These are phyloP conservation scores for Cyberlindnera maclurae DNA, from an alignment of 805 yeast species.

Conservation along the genomic window DNA sequence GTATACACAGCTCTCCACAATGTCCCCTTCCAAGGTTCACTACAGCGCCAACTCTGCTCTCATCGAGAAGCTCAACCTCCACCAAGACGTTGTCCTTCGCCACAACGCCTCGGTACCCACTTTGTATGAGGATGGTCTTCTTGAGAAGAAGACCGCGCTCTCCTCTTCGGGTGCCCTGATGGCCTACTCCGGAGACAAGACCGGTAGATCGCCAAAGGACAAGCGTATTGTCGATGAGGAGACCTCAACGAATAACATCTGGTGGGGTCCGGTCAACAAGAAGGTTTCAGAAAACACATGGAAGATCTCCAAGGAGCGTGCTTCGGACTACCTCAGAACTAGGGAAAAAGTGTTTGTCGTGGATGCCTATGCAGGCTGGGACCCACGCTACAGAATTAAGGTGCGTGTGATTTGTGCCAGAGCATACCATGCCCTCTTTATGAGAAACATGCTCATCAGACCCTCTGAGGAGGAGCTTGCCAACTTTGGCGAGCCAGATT, in stretches of 20 bases:
- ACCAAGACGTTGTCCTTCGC: slow-evolving; percentile 59
- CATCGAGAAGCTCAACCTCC: slow-evolving; percentile 36
- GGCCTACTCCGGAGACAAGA: slow-evolving; percentile 92
- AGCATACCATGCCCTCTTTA: slow-evolving; percentile 96
- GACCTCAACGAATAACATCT: slow-evolving; percentile 71
- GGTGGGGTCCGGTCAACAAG: slow-evolving; percentile 99
- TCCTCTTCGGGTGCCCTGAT: slow-evolving; percentile 90
- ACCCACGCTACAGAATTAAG: slow-evolving; percentile 93
- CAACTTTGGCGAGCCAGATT: slow-evolving; percentile 94
- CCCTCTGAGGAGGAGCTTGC: slow-evolving; percentile 87
- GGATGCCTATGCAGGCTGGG: slow-evolving; percentile 99
- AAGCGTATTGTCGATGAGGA: slow-evolving; percentile 96
- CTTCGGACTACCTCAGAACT: slow-evolving; percentile 92
- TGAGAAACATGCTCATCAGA: slow-evolving; percentile 96
- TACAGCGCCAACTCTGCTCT: slow-evolving; percentile 16
- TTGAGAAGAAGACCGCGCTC: slow-evolving; percentile 86
- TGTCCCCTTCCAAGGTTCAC: slow-evolving; percentile 23
- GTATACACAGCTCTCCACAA: slow-evolving; percentile 1
- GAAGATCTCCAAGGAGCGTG: slow-evolving; percentile 93
- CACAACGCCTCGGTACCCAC: slow-evolving; percentile 93
- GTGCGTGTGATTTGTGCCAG: slow-evolving; percentile 95
- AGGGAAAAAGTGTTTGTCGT: slow-evolving; percentile 90
- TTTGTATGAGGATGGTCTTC: slow-evolving; percentile 88
- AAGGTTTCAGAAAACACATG: slow-evolving; percentile 91
- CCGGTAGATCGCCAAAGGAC: slow-evolving; percentile 98